Evolutionary conservation across 495 filamentous ascomycete genomes (phyloP), one percentile per base, ranked within the genome.

Genomic region (Friedmanniomyces endolithicus): DNA sequence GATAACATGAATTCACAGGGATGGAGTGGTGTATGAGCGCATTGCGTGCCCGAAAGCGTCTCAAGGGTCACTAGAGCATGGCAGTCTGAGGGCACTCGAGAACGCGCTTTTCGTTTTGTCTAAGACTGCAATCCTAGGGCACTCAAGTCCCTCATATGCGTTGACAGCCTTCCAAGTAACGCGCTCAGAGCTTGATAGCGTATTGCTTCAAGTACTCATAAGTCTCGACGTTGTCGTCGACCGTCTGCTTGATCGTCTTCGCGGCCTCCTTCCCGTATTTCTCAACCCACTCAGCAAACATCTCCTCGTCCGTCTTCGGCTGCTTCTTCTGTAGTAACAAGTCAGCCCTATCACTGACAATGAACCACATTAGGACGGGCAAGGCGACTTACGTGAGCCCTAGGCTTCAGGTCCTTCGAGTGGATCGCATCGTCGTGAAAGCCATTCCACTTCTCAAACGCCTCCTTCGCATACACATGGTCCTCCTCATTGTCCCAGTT

Each of bases 341-440:
- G 25, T 64, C 47, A 64, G 55, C 37, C 48, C 16, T 9, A 17
- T 22, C 8, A 29, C 11, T 50, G 24, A 33, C 40, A 20, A 53
- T 39, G 37, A n/a, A 50, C 20, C 12, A 14, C 8, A 11, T 24
- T 25, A 22, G 11, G 4, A 9, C n/a, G n/a, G n/a, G n/a, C n/a
- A n/a, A n/a, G n/a, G n/a, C n/a, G 56, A 76, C 87, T 75, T 78
- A 95, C 89, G 63, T 86, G 78, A 39, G 63, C 65, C 65, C 88
- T 72, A 16, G 87, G 77, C 61, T 80, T 83, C 59, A 98, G 68
- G 40, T 78, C 80, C 48, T 73, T 83, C 57, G 84, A 90, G 49
- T 83, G 71, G 57, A 97, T 85, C 17, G 87, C 92, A 74, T 96
- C 90, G 49, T 97, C 85, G 64, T 97, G 92, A 67, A 95, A 98